Percentiles rank a stretch among this genome's conserved stretches.
Conservation (phyloP, 2,329 filamentous ascomycete genomes). For the Pestalotiopsis sp. region DNA sequence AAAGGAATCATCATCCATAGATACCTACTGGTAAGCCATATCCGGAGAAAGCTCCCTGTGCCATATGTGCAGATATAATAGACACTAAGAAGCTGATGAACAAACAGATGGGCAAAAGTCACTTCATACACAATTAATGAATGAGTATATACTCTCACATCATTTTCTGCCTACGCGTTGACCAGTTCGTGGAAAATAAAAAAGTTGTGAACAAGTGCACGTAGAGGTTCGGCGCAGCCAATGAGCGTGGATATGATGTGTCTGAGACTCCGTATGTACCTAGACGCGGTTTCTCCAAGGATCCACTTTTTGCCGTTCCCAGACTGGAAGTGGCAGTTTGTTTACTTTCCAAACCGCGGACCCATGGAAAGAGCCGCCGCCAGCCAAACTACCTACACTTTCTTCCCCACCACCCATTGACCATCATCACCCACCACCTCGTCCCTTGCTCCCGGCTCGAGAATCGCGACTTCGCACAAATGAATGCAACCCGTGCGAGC, state of each 20-base stretch:
- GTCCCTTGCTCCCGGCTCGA: background rate
- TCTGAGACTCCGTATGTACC: background rate
- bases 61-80: no score
- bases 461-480: constrained; percentile 4
- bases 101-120: no score
- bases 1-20: no score
- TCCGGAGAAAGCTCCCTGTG: no score
- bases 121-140: no score
- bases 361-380: constrained; percentile 3
- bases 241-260: background rate
- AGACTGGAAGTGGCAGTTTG: constrained; percentile 16
- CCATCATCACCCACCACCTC: background rate
- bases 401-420: background rate
- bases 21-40: no score
- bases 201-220: background rate
- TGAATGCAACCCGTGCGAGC: background rate
- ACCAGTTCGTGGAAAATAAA: background rate
- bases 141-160: no score
- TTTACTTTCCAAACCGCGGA: constrained; percentile 10
- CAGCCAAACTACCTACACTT: background rate
- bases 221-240: background rate
- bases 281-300: background rate
- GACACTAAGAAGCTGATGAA: no score
- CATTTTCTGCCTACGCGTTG: no score
- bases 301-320: constrained; percentile 10